Conservation (phyloP, 108 stramenopile species). For the Nitzschia sp. region DNA sequence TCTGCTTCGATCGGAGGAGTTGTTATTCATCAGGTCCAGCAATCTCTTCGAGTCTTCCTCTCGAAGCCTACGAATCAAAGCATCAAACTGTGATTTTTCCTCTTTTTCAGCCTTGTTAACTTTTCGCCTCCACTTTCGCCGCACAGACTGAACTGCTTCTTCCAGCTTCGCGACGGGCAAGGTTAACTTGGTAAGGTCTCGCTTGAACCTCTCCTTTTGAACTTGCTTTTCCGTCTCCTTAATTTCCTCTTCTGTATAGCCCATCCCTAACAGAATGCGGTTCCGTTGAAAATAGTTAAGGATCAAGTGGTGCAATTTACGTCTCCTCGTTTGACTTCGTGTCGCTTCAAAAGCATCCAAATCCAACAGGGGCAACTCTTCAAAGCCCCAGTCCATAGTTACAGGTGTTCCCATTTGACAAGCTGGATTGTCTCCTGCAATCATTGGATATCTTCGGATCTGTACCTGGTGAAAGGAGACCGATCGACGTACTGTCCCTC, state of each 20-base stretch:
- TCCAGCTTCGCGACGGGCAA: constrained; percentile 1
- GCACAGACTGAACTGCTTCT: neutral
- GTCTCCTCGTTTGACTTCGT: constrained; percentile 9
- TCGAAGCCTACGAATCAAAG: neutral
- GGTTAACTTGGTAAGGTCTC: neutral
- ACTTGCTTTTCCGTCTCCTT: constrained; percentile 2
- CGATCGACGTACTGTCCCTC: neutral
- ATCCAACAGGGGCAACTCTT: constrained; percentile 7
- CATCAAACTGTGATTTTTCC: neutral
- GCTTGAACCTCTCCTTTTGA: neutral
- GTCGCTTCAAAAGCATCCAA: constrained; percentile 16
- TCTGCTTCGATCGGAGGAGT: too few species aligned
- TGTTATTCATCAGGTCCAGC: too few species aligned
- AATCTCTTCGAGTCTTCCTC: constrained; percentile 5
- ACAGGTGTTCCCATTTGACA: constrained; percentile 59
- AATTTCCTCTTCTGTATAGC: constrained; percentile 26
- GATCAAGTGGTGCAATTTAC: constrained; percentile 17
- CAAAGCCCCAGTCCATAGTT: constrained; percentile 27
- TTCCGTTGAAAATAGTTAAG: constrained; percentile 33
- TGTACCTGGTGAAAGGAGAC: constrained; percentile 20
- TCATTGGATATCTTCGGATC: constrained; percentile 27
- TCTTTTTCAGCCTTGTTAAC: neutral
- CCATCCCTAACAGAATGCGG: constrained; percentile 13
- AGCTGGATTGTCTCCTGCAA: constrained; percentile 74
- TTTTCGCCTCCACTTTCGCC: neutral